These are phyloP conservation scores for Starmerella scarabaei DNA, from an alignment of 805 yeast species.

Conservation along the genomic window DNA sequence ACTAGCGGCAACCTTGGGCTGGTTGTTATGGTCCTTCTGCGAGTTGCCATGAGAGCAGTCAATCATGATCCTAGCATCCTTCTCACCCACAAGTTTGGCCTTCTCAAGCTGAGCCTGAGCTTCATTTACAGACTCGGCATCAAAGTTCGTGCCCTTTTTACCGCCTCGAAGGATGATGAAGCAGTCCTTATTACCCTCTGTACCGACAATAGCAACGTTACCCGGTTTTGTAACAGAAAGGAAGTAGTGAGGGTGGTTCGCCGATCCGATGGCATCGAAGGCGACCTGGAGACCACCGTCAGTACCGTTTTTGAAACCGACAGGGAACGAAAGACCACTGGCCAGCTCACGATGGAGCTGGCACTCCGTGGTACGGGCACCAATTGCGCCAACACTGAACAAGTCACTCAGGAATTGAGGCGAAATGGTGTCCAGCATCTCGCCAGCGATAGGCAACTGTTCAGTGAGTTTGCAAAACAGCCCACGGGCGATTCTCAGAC, in stretches of 20 bases:
- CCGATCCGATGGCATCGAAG: constrained; percentile 84
- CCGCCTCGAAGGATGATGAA: constrained; percentile 94
- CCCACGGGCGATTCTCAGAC: constrained; percentile 76
- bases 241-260: constrained; percentile 88
- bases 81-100: constrained; percentile 30
- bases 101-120: constrained; percentile 47
- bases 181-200: constrained; percentile 83
- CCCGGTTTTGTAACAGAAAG: constrained; percentile 93
- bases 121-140: constrained; percentile 53
- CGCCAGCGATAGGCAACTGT: constrained; percentile 83
- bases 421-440: constrained; percentile 94
- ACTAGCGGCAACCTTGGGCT: constrained; percentile 71
- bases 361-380: constrained; percentile 97
- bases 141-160: constrained; percentile 81
- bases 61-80: constrained; percentile 61
- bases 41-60: constrained; percentile 98
- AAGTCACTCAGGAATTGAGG: constrained; percentile 91
- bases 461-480: constrained; percentile 74
- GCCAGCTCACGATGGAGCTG: constrained; percentile 96
- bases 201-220: constrained; percentile 87
- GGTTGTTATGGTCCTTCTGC: constrained; percentile 78
- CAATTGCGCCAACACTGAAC: constrained; percentile 93
- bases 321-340: constrained; percentile 93
- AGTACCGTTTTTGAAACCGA: constrained; percentile 96
- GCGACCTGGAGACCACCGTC: constrained; percentile 94